phyloP scores from a whole-genome alignment of 805 yeast genomes.

The Ogataea sp. region DNA sequence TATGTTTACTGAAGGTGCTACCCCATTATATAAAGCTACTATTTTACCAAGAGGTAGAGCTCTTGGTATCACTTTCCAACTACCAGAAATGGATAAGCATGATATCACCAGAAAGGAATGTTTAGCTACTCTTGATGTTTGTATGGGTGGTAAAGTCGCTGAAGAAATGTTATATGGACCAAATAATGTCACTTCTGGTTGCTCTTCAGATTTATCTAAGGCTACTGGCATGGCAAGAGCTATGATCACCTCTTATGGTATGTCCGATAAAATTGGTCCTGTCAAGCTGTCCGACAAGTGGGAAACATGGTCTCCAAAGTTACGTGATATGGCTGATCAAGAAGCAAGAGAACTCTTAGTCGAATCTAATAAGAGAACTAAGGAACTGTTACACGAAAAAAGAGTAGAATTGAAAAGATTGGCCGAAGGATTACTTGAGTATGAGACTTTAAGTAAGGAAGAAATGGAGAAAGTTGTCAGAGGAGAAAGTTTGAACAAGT shows the following conservation, averaged over 20 bases:
- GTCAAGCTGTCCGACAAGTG: conserved; percentile 83
- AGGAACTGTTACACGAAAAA: conserved; percentile 53
- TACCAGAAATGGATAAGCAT: conserved; percentile 97
- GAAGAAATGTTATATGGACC: conserved; percentile 89
- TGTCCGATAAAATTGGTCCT: conserved; percentile 93
- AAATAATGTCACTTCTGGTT: conserved; percentile 91
- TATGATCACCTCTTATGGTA: conserved; percentile 95
- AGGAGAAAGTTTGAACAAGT: conserved; percentile 69
- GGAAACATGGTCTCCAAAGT: conserved; percentile 89
- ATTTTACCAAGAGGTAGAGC: conserved; percentile 96
- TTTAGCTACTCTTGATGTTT: conserved; percentile 86
- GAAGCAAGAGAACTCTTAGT: conserved; percentile 76
- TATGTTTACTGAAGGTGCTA: conserved; percentile 87
- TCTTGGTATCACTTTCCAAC: conserved; percentile 91
- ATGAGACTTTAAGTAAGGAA: conserved; percentile 85
- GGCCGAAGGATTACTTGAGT: conserved; percentile 90
- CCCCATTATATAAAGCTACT: conserved; percentile 93
- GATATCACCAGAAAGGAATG: conserved; percentile 89
- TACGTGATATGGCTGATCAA: conserved; percentile 85
- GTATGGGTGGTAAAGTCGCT: conserved; percentile 99
- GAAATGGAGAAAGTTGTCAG: conserved; percentile 82
- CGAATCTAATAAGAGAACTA: conserved; percentile 73
- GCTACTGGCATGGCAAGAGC: conserved; percentile 94
- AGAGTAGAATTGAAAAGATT: conserved; percentile 70
- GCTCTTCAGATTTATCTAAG: conserved; percentile 80